phyloP scores from a whole-genome alignment of 2,329 filamentous ascomycete genomes.

The Aspergillus sp. region DNA sequence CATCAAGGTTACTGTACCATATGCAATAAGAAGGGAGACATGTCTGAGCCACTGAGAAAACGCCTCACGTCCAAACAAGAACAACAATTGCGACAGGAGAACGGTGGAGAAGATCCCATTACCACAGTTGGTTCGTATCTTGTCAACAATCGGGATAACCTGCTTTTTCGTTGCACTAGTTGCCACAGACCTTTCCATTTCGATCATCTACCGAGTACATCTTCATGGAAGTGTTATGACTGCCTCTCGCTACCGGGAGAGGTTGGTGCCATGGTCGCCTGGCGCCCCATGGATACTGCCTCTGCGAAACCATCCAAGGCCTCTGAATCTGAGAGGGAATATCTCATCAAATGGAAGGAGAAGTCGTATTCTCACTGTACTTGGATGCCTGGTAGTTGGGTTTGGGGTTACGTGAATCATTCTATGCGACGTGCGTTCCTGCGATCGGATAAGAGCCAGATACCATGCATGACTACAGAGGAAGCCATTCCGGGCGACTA shows the following conservation, averaged over 20 bases:
- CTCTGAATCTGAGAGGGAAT: constrained; percentile 79
- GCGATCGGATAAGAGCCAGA: constrained; percentile 65
- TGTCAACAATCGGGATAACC: constrained; percentile 74
- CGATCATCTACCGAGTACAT: constrained; percentile 71
- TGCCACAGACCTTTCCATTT: constrained; percentile 84
- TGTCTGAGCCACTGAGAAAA: constrained; percentile 76
- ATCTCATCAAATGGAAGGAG: constrained; percentile 84
- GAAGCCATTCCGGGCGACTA: constrained; percentile 89
- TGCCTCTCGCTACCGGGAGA: constrained; percentile 70
- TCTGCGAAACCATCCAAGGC: constrained; percentile 46
- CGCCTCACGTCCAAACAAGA: constrained; percentile 78
- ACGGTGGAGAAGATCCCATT: constrained; percentile 77
- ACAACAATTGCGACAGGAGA: constrained; percentile 78
- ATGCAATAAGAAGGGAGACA: constrained; percentile 67
- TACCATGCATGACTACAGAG: constrained; percentile 71
- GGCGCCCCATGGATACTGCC: constrained; percentile 72
- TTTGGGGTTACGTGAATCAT: constrained; percentile 70
- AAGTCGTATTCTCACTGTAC: constrained; percentile 79
- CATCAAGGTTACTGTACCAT: constrained; percentile 71
- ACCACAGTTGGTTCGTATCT: constrained; percentile 64
- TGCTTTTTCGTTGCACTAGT: constrained; percentile 79
- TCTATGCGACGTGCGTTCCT: constrained; percentile 75
- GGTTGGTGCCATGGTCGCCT: constrained; percentile 80
- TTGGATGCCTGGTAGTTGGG: constrained; percentile 91
- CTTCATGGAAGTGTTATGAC: constrained; percentile 75